phyloP scores from a whole-genome alignment of 306 rosid genomes.

The Trifolium fragiferum region DNA sequence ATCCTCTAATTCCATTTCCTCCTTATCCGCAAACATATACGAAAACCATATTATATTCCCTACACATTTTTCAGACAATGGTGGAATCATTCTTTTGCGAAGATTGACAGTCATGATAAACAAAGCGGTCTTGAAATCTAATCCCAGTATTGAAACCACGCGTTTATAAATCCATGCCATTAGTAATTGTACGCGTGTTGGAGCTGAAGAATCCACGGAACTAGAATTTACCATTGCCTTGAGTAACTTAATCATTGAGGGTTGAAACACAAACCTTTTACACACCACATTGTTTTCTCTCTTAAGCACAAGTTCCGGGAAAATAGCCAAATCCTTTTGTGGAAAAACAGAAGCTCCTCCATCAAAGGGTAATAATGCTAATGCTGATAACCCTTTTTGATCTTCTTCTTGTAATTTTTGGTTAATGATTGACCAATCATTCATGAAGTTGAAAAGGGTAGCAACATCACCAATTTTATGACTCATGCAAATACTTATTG shows the following conservation, averaged over 20 bases:
- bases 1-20: slow-evolving; percentile 26
- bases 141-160: slow-evolving; percentile 23
- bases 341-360: slow-evolving; percentile 38
- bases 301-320: background rate
- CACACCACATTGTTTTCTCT: background rate
- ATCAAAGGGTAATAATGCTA: slow-evolving; percentile 3
- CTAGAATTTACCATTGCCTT: slow-evolving; percentile 36
- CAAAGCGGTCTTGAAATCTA: background rate
- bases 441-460: slow-evolving; percentile 50
- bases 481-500: slow-evolving; percentile 48
- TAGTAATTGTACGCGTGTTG: slow-evolving; percentile 51
- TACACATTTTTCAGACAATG: slow-evolving; percentile 28
- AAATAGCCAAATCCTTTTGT: slow-evolving; percentile 18
- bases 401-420: background rate
- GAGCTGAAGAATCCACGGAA: slow-evolving; percentile 33
- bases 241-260: slow-evolving; percentile 41
- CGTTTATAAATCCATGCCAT: slow-evolving; percentile 40
- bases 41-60: slow-evolving; percentile 44
- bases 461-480: slow-evolving; percentile 56
- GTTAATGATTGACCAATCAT: slow-evolving; percentile 55
- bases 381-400: background rate
- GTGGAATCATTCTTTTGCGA: slow-evolving; percentile 47
- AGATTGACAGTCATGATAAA: slow-evolving; percentile 36
- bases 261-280: slow-evolving; percentile 53
- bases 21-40: background rate